Percentiles rank a stretch among this genome's conserved stretches.
Evolutionary conservation across 225 moss, liverwort and hornwort species (phyloP).

Genomic region (Pseudoscleropodium purum): DNA sequence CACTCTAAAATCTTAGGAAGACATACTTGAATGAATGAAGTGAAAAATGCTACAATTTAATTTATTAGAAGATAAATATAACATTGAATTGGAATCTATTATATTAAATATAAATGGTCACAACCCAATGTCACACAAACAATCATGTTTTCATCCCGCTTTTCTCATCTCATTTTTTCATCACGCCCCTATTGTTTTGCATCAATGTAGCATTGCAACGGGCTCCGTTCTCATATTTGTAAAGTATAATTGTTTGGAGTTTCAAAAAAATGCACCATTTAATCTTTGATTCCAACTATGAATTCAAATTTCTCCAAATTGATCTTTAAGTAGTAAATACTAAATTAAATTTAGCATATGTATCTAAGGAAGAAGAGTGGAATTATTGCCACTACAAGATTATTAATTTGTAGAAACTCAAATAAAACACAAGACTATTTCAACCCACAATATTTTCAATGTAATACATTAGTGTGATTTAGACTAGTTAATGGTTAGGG

Average conservation of each 20-base stretch:
- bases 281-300: not conserved
- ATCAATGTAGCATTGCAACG: too few species aligned
- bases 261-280: not conserved
- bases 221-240: not conserved
- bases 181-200: too few species aligned
- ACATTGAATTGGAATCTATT: not conserved
- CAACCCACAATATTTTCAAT: not conserved
- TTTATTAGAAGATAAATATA: not conserved
- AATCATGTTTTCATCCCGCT: too few species aligned
- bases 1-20: not conserved
- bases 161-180: too few species aligned
- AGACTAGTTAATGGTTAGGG: not conserved
- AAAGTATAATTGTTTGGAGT: not conserved
- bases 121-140: too few species aligned
- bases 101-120: too few species aligned
- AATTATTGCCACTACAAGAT: not conserved
- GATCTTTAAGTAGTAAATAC: not conserved
- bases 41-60: not conserved
- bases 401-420: not conserved
- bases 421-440: not conserved
- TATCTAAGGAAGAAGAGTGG: fast-evolving
- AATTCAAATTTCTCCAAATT: not conserved
- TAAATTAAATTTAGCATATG: not conserved
- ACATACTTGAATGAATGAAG: not conserved
- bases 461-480: not conserved